These are phyloP conservation scores for Kodamaea sagamina DNA, from an alignment of 805 yeast genomes.

Conservation along the genomic window DNA sequence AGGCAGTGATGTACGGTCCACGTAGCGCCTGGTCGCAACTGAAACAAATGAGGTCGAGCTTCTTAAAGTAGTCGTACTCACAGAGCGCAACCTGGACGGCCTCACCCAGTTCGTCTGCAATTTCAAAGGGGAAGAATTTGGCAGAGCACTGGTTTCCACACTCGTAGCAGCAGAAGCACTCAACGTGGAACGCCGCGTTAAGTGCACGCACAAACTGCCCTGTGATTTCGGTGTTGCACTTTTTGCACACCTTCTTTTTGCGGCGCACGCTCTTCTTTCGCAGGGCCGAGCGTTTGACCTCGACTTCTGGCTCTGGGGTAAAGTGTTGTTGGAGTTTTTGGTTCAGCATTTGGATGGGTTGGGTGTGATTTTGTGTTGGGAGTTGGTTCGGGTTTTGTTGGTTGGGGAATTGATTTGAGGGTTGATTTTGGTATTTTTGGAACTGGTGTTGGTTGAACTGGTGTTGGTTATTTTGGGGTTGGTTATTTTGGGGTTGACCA, in stretches of 20 bases:
- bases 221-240: constrained; percentile 41
- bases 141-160: constrained; percentile 81
- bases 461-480: constrained; percentile 2
- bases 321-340: constrained; percentile 5
- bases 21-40: constrained; percentile 83
- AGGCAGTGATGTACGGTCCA: constrained; percentile 92
- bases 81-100: constrained; percentile 64
- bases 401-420: background rate
- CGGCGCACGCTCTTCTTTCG: constrained; percentile 17
- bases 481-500: constrained; percentile 3
- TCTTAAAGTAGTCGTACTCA: constrained; percentile 87
- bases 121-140: constrained; percentile 83
- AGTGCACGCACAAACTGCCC: constrained; percentile 88
- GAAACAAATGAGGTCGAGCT: constrained; percentile 81
- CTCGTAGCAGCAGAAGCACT: constrained; percentile 84
- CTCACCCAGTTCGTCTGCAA: constrained; percentile 32
- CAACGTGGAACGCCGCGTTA: constrained; percentile 76
- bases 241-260: constrained; percentile 35
- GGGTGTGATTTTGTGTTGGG: background rate
- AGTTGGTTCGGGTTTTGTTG: background rate
- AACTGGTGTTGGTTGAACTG: background rate
- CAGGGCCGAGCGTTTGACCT: background rate
- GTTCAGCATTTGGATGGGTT: background rate
- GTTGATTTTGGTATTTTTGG: background rate
- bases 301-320: constrained; percentile 8